Conservation (phyloP, 441 rosid genomes). For the Gossypium trilobum region DNA sequence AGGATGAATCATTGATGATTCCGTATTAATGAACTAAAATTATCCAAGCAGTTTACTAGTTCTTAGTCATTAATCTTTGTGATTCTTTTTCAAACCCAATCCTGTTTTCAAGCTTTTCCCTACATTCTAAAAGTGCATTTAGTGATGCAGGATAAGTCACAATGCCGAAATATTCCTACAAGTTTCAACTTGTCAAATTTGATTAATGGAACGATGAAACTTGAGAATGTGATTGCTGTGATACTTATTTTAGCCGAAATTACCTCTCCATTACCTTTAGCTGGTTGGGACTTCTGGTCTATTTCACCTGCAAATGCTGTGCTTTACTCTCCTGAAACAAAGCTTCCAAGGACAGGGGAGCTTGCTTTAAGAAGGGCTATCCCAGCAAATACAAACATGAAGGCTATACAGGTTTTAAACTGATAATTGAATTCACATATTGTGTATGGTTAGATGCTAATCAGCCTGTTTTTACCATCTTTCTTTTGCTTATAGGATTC, state of each 20-base stretch:
- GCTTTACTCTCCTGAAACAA: constrained; percentile 79
- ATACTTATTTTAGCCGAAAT: constrained; percentile 51
- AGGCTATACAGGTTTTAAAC: constrained; percentile 56
- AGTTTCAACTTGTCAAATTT: constrained; percentile 20
- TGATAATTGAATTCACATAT: background rate
- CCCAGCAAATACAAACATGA: constrained; percentile 85
- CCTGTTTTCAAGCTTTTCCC: constrained; percentile 6
- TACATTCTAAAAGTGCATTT: constrained; percentile 29
- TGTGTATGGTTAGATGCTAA: background rate
- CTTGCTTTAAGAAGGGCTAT: constrained; percentile 81
- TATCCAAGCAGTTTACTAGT: background rate
- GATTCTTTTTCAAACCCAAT: background rate
- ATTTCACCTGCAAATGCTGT: constrained; percentile 66
- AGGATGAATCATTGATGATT: background rate
- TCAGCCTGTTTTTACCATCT: constrained; percentile 12
- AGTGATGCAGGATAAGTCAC: constrained; percentile 50
- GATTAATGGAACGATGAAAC: constrained; percentile 15
- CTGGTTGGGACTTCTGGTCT: constrained; percentile 43
- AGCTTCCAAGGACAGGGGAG: constrained; percentile 89
- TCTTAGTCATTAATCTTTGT: background rate
- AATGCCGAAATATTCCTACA: constrained; percentile 18
- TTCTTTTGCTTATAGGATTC: constrained; percentile 43
- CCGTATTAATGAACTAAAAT: background rate
- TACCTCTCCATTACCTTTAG: constrained; percentile 52
- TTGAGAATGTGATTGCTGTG: constrained; percentile 44